Evolutionary conservation across 495 filamentous ascomycete species (phyloP), one percentile per base, ranked within the genome.

Genomic region (Xylaria curta): DNA sequence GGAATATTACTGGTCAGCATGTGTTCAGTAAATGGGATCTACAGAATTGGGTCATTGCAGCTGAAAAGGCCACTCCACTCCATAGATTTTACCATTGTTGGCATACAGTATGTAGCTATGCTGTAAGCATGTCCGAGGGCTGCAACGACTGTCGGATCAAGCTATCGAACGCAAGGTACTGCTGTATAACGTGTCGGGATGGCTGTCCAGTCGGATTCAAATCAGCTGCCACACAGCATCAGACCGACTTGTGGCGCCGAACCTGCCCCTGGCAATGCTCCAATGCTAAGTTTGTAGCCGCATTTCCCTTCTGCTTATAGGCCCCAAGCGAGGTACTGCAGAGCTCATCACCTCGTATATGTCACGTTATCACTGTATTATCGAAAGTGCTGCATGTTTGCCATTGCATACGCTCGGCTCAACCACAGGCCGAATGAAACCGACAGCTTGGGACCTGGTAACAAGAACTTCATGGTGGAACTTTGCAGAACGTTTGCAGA

Each of bases 281-380:
- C 62, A 59, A 51, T 40, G 26, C 49, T 46, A 53, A 71, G 15
- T 26, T 26, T 31, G 51, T 42, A 53, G 21, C 51, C n/a, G 61
- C 51, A 26, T 49, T 60, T 66, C 28, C 33, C 61, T 38, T 51
- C 19, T 42, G 61, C 51, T 36, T 21, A 71, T 58, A 66, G 61
- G 61, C 51, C 62, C 36, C 38, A 21, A 33, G 62, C 28, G 51
- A 71, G 53, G 62, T 31, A 71, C 61, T 66, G 69, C 69, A 66
- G 69, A 49, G 51, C 47, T 42, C 38, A 60, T 71, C 61, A 71
- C 69, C 61, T 71, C 69, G 69, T 71, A 71, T 71, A 66, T 71
- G 69, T 71, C 68, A 70, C 68, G 51, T 54, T 64, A 70, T 70
- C 68, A 70, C 68, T 56, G 21, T 53, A 53, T 54, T 70, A 56